Evolutionary conservation across 371 early-diverging fungal genomes (phyloP), one percentile per base, ranked within the genome.

Genomic region (Sporodiniella umbellata): DNA sequence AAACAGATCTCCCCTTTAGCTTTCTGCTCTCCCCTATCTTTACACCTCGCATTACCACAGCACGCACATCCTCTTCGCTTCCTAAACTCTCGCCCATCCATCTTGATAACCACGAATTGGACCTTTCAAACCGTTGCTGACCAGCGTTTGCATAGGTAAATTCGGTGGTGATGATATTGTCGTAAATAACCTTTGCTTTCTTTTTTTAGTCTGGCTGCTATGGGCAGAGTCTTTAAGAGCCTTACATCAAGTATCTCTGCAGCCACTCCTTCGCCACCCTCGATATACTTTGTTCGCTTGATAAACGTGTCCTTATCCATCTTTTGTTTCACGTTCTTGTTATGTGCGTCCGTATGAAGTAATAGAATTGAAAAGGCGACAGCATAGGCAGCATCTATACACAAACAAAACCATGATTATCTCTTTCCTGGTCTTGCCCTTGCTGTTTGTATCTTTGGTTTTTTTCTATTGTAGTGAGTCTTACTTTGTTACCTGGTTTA

Each of bases 261-360:
- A 8, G 88, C 83, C 19, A 90, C 78, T 38, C 78, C 73, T 55
- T 78, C 80, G 23, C 79, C 84, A 15, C 81, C 81, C 42, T 86
- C 85, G 33, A 86, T 79, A 30, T 78, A 76, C 52, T 79, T 73
- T 5, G 87, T 84, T 43, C 86, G 82, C 58, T 70, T 70, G 30
- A 89, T 81, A 61, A 92, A 95, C 28, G 92, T 89, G 19, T 88
- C 85, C 68, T 87, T 87, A 42, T 84, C 80, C 83, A 94, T 94
- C 66, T 92, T 95, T 51, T 81, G 84, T 30, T 80, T 80, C 14
- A 92, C 84, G 53, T 84, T 82, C 56, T 88, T 89, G 66, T 94
- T 94, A 69, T 95, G 93, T 17, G 92, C 88, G 62, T 95, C 95
- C 4, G 95, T 94, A 70, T 96, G 94, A 22, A 96, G 80, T 46